Evolutionary conservation across 257 asterid species (phyloP), one percentile per base, ranked within the genome.

Genomic region (Nicotiana tabacum): DNA sequence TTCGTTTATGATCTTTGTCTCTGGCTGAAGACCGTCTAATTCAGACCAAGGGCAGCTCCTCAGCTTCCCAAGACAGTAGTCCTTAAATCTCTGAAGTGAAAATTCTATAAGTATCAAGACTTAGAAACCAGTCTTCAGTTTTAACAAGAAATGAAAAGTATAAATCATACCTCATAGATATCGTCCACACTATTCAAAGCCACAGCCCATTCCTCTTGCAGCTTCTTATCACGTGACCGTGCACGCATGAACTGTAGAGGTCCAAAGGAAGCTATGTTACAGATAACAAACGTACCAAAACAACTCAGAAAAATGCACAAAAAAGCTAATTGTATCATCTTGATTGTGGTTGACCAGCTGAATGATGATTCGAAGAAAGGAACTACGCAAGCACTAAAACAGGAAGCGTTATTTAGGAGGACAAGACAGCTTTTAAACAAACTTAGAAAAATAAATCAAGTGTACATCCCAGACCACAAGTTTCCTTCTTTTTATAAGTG

Each of bases 41-140:
- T 95, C 98, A 66, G 98, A 92, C 99, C 97, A 95, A 0, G 98
- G 99, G 88, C 90, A 92, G 85, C 92, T 92, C 88, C 87, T 95
- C 86, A 92, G 81, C 85, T 92, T 90, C 86, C 97, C 99, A 61
- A 90, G 91, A 92, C 97, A 94, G 91, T 88, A 92, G 81, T 85
- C 90, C 85, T 65, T 77, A 80, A 95, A 95, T 90, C 77, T 91
- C 97, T 95, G 97, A 58, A 60, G 39, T 60, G 58, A 80, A 78
- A 74, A 78, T 33, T 78, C 24, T 29, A 24, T 61, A 37, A 61
- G 74, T 27, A 61, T 39, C 74, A 79, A 79, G 39, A 43, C 15
- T 48, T 74, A 0, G 15, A 21, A 15, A 51, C 43, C 12, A 74
- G 5, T 27, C 8, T 27, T 48, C 27, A 24, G 62, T 48, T 74